Percentiles rank a stretch among this genome's conserved stretches.
These are phyloP conservation scores for Aspergillus luchuensis DNA, from an alignment of 2,329 filamentous ascomycete genomes.

Conservation along the genomic window DNA sequence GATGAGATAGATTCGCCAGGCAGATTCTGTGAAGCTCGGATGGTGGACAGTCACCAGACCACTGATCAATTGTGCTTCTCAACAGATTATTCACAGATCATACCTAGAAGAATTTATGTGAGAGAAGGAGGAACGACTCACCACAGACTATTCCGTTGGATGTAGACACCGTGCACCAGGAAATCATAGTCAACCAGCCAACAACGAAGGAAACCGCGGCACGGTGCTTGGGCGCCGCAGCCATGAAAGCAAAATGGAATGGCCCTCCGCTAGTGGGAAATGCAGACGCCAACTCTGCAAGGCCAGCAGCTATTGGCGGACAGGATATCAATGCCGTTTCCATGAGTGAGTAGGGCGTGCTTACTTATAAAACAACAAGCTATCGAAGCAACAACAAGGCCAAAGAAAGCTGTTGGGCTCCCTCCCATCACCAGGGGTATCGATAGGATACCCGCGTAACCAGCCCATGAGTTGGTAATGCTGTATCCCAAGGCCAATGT, in stretches of 20 bases:
- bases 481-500: slow-evolving; percentile 29
- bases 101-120: background rate
- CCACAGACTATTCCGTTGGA: slow-evolving; percentile 25
- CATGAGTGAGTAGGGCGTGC: background rate
- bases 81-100: background rate
- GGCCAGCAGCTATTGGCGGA: background rate
- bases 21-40: background rate
- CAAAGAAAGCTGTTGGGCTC: slow-evolving; percentile 27
- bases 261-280: slow-evolving; percentile 26
- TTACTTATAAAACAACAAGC: slow-evolving; percentile 22
- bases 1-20: slow-evolving; percentile 30
- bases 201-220: slow-evolving; percentile 23
- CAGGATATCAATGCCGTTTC: background rate
- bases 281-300: slow-evolving; percentile 21
- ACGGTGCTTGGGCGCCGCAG: slow-evolving; percentile 17
- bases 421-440: slow-evolving; percentile 27
- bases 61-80: background rate
- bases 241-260: slow-evolving; percentile 37
- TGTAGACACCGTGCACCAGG: slow-evolving; percentile 25
- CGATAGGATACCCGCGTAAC: slow-evolving; percentile 26
- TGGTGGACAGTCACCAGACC: slow-evolving; percentile 6
- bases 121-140: slow-evolving; percentile 8
- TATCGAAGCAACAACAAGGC: slow-evolving; percentile 25
- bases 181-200: slow-evolving; percentile 29
- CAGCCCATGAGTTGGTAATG: slow-evolving; percentile 38